These are phyloP conservation scores for Sporothrix luriei DNA, from an alignment of 2,329 filamentous ascomycete genomes.

Conservation along the genomic window DNA sequence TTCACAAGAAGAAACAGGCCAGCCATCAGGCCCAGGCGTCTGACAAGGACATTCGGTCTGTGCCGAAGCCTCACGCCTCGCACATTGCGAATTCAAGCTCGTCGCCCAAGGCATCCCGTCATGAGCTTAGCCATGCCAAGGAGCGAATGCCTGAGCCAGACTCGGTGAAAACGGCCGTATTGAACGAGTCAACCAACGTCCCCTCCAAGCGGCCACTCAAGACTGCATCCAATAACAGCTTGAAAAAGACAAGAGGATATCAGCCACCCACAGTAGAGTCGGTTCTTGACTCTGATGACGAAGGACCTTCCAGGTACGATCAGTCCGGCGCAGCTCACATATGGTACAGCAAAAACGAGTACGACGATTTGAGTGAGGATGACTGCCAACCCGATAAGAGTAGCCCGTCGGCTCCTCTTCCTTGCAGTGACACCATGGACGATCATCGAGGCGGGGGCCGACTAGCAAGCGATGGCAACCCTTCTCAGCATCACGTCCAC, in stretches of 20 bases:
- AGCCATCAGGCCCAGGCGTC: not conserved
- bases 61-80: not conserved
- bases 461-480: not conserved
- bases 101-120: not conserved
- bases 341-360: not conserved
- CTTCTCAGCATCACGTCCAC: not conserved
- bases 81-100: too few relatives aligned
- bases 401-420: not conserved
- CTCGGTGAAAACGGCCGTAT: not conserved
- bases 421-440: too few relatives aligned
- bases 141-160: not conserved
- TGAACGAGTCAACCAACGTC: not conserved
- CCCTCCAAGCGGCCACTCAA: not conserved
- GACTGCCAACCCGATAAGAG: not conserved
- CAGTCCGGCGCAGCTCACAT: not conserved
- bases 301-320: not conserved
- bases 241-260: slow-evolving; percentile 23
- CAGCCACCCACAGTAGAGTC: slow-evolving; percentile 33
- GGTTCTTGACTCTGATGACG: slow-evolving; percentile 29
- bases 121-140: not conserved
- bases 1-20: not conserved
- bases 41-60: slow-evolving; percentile 8
- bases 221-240: not conserved
- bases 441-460: too few relatives aligned
- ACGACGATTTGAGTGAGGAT: not conserved